Conservation (phyloP, 192 early-diverging fungal genomes). For the Phlyctochytrium bullatum region DNA sequence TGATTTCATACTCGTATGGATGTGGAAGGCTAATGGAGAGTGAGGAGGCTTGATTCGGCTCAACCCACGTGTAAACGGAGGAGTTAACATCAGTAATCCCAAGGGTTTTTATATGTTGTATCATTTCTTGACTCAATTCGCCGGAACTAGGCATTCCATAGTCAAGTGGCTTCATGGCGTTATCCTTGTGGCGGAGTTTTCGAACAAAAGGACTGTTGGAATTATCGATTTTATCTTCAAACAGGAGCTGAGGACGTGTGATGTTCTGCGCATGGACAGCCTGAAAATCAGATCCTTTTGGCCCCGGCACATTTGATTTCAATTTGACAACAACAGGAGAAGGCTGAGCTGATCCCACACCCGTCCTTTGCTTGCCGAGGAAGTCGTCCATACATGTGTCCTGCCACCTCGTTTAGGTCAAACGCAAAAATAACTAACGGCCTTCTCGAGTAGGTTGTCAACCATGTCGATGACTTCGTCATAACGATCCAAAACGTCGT, state of each 20-base stretch:
- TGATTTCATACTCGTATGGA: constrained; percentile 91
- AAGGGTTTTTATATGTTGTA: constrained; percentile 28
- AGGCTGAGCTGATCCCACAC: neutral
- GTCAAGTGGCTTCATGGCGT: constrained; percentile 76
- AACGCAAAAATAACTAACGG: constrained; percentile 43
- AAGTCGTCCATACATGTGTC: constrained; percentile 77
- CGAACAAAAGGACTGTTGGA: constrained; percentile 72
- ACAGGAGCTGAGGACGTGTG: constrained; percentile 81
- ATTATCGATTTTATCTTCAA: constrained; percentile 88
- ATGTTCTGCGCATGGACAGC: constrained; percentile 46
- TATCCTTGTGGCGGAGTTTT: constrained; percentile 78
- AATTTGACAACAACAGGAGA: constrained; percentile 18
- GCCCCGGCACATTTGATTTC: neutral
- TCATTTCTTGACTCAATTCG: constrained; percentile 32
- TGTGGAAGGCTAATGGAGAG: constrained; percentile 56
- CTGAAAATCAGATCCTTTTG: constrained; percentile 9
- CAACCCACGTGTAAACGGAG: constrained; percentile 2
- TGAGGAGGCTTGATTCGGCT: neutral
- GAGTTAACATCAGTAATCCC: constrained; percentile 36
- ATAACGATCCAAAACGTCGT: constrained; percentile 69
- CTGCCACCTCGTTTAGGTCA: constrained; percentile 31
- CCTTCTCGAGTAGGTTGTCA: constrained; percentile 79
- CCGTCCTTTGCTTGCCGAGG: constrained; percentile 28
- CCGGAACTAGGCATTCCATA: constrained; percentile 42
- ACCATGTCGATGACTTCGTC: constrained; percentile 65